Evolutionary conservation across 768 basidiomycete genomes (phyloP).

Genomic region (Mycena crocata): DNA sequence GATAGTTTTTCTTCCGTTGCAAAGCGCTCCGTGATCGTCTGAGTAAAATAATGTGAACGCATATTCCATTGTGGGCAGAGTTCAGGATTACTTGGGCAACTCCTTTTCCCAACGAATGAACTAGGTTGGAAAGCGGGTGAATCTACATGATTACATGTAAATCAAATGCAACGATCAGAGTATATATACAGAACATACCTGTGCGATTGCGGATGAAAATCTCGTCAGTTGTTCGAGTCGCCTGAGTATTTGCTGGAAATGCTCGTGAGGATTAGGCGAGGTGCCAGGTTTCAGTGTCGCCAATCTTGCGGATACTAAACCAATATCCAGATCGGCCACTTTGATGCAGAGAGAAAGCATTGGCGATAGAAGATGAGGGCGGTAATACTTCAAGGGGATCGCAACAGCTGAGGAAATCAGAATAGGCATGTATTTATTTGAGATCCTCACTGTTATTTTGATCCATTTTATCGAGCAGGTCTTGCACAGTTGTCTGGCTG

Average conservation of each 20-base stretch:
- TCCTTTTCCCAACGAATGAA: neutral
- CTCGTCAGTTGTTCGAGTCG: constrained; percentile 1
- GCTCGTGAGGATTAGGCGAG: neutral
- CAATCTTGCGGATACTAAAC: neutral
- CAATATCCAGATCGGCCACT: neutral
- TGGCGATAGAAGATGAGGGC: neutral
- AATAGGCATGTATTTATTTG: neutral
- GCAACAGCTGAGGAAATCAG: neutral
- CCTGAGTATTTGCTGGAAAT: neutral
- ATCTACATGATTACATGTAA: neutral
- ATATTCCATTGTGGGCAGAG: neutral
- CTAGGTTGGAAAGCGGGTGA: constrained; percentile 1
- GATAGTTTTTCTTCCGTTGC: neutral
- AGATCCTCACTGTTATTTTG: neutral
- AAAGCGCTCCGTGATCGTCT: neutral
- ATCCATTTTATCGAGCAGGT: neutral
- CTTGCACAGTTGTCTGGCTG: neutral
- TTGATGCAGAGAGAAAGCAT: neutral
- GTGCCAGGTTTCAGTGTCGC: neutral
- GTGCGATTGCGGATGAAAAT: constrained; percentile 1
- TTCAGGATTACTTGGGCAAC: neutral
- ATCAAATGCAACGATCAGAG: no score
- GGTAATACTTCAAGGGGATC: neutral
- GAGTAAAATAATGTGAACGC: neutral
- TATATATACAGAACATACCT: constrained; percentile 1